Evolutionary conservation across 1,284 basidiomycete genomes (phyloP).

Genomic region (Mycena sp.): DNA sequence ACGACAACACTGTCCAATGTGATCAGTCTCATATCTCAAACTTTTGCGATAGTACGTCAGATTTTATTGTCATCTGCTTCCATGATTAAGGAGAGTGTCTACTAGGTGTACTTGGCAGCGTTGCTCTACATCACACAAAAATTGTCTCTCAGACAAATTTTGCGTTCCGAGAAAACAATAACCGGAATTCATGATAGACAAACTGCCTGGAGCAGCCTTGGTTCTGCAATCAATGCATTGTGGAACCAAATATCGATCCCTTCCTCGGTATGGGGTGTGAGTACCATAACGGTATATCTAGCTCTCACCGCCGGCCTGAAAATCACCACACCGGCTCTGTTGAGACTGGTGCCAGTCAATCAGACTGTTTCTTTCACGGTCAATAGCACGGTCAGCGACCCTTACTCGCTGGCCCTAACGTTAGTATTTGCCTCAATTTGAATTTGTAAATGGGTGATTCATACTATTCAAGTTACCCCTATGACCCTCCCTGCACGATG

Average conservation of each 20-base stretch:
- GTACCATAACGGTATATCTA: not conserved
- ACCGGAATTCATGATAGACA: not conserved
- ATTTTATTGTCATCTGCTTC: not conserved
- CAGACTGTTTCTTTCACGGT: not conserved
- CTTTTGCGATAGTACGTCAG: not conserved
- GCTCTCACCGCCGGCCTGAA: not conserved
- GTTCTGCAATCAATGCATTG: not conserved
- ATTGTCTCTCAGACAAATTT: not conserved
- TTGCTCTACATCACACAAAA: not conserved
- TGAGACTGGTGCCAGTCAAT: not conserved
- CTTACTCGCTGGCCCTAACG: not conserved
- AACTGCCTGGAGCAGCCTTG: not conserved
- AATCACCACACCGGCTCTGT: not conserved
- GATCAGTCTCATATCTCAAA: not conserved
- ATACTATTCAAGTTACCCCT: not conserved
- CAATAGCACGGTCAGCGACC: not conserved
- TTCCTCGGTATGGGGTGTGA: not conserved
- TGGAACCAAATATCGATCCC: not conserved
- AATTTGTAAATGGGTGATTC: not conserved
- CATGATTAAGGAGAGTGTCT: not conserved
- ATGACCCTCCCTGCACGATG: not conserved
- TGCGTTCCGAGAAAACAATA: not conserved
- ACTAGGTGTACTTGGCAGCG: not conserved
- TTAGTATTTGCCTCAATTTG: not conserved
- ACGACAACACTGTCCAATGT: not conserved